Conservation (phyloP, 2,329 filamentous ascomycete genomes). For the Exserohilum rostratum region DNA sequence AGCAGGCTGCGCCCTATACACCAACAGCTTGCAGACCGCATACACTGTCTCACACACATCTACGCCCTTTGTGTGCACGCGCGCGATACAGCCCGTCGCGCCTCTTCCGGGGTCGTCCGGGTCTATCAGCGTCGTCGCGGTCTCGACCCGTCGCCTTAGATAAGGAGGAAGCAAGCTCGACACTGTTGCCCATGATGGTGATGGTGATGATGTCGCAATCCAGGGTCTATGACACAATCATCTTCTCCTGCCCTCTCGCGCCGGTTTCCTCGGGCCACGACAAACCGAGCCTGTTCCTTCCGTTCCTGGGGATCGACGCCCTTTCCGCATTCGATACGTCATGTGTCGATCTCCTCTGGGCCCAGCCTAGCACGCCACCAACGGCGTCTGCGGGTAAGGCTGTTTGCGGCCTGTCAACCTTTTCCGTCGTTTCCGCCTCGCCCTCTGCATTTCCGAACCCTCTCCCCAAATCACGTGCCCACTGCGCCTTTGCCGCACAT, state of each 20-base stretch:
- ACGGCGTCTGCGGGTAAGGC: constrained; percentile 5
- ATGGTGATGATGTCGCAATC: neutral
- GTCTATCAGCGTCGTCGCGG: too few relatives aligned
- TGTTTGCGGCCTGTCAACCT: too few relatives aligned
- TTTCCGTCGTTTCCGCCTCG: too few relatives aligned
- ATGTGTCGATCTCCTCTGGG: neutral
- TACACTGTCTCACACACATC: neutral
- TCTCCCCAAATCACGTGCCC: too few relatives aligned
- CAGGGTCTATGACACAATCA: constrained; percentile 5
- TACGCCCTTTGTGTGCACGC: neutral
- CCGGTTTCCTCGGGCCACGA: constrained; percentile 9
- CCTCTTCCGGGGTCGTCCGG: too few relatives aligned
- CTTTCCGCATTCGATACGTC: neutral
- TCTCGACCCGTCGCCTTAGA: too few relatives aligned
- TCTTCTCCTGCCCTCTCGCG: neutral
- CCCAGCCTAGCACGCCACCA: neutral
- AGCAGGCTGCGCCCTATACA: neutral
- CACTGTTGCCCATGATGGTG: too few relatives aligned
- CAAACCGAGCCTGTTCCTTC: constrained; percentile 3
- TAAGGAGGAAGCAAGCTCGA: too few relatives aligned
- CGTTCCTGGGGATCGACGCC: constrained; percentile 2
- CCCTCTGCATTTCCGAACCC: too few relatives aligned
- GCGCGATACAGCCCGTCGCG: too few relatives aligned
- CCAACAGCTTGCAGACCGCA: neutral
- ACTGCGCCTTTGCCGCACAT: too few relatives aligned